Evolutionary conservation across 805 yeast species (phyloP), one percentile per base, ranked within the genome.

Genomic region (Yarrowia porcina): DNA sequence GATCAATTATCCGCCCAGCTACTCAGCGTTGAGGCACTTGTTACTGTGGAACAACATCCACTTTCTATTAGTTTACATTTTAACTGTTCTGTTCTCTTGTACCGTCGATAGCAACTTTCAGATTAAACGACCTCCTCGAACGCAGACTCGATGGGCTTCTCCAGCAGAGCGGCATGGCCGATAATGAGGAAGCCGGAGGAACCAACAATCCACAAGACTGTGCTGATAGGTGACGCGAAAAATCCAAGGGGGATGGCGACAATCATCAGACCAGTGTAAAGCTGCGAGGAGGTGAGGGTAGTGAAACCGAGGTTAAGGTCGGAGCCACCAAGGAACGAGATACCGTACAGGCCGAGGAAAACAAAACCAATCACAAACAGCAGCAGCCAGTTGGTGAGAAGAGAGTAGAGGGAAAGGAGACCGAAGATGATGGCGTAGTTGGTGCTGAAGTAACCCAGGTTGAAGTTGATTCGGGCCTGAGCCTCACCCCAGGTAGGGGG

Each of bases 101-200:
- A 45, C 52, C 52, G 36, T 18, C 50, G n/a, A 28, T 6, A 28
- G 4, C 36, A 25, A 25, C 13, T 7, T 4, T 13, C 25, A 3
- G 8, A 30, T 59, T 69, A 74, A 15, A 73, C 76, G 41, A 68
- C 67, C 59, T 88, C 90, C 73, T 90, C 97, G 72, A 93, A 94
- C 18, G 93, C 92, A 38, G 93, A 86, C 77, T 94, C 98, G 65
- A 92, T 86, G 20, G 99, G 99, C 77, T 93, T 94, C 72, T 94
- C 98, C 83, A 94, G 80, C 66, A 93, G 79, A 3, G 92, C 80
- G 49, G 97, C 99, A 75, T 94, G 99, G 3, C 90, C 82, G 50
- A 91, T 77, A 41, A 93, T 89, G 36, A 88, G 74, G 52, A 87
- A 87, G 27, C 87, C 87, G 39, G 94, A 86, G 15, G 96, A 89